Percentiles rank a stretch among this genome's conserved stretches.
phyloP scores from a whole-genome alignment of 192 early-diverging fungal species.

The Linnemannia zychae region DNA sequence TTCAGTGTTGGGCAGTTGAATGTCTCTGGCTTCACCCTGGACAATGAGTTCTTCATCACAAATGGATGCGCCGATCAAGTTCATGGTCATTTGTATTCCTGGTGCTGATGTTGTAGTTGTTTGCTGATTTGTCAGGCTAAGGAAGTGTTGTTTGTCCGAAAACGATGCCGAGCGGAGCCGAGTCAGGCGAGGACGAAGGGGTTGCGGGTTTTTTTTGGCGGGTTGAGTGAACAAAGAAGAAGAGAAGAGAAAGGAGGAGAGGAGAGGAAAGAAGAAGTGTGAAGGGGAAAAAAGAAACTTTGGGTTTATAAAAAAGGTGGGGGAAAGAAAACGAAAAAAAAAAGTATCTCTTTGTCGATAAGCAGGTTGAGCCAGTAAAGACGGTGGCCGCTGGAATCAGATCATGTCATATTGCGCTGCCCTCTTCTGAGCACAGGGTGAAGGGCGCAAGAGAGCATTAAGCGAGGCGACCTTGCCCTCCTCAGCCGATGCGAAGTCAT shows the following conservation, averaged over 20 bases:
- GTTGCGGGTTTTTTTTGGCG: neutral
- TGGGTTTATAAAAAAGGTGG: neutral
- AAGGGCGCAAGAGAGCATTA: too few relatives aligned
- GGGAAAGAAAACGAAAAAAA: neutral
- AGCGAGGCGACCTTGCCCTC: neutral
- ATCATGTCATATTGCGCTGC: neutral
- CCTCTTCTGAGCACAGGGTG: too few relatives aligned
- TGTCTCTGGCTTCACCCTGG: conserved; percentile 79
- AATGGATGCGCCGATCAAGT: conserved; percentile 66
- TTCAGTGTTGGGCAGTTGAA: conserved; percentile 86
- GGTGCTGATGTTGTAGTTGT: neutral
- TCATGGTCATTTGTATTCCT: conserved; percentile 58
- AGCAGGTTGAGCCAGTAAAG: neutral
- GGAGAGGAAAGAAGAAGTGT: neutral
- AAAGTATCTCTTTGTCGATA: neutral
- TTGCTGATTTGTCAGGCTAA: neutral
- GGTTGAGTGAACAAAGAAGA: neutral
- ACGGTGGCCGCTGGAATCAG: neutral
- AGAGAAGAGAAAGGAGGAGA: neutral
- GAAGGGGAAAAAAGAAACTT: neutral
- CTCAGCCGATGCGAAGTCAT: conserved; percentile 11
- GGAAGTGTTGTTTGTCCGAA: neutral
- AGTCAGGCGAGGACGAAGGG: neutral
- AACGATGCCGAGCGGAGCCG: neutral
- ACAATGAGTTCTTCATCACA: conserved; percentile 61